Evolutionary conservation across 139 green algal genomes (phyloP).

Genomic region (Zygnema cylindricum): DNA sequence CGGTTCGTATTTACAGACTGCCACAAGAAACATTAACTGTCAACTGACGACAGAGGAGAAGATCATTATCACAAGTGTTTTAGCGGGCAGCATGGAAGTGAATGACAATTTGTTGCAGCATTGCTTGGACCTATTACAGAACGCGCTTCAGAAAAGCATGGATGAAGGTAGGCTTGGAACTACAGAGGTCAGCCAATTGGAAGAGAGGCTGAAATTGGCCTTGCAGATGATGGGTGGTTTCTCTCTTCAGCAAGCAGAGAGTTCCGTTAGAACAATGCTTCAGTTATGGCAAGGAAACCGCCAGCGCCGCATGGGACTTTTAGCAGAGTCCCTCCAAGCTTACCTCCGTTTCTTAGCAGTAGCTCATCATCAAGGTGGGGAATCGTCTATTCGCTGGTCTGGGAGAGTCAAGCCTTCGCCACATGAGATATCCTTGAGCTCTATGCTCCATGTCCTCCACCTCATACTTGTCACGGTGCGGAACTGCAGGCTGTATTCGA

Average conservation of each 20-base stretch:
- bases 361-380: background rate
- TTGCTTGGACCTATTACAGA: background rate
- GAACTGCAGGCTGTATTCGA: slow-evolving; percentile 10
- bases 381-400: background rate
- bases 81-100: background rate
- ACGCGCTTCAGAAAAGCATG: slow-evolving; percentile 3
- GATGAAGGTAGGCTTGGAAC: background rate
- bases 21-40: background rate
- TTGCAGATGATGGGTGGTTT: background rate
- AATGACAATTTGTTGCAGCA: background rate
- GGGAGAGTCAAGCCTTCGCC: background rate
- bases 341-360: background rate
- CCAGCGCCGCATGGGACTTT: background rate
- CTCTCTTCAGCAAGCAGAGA: background rate
- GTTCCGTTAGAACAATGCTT: background rate
- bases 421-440: slow-evolving; percentile 8
- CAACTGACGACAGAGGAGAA: background rate
- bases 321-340: background rate
- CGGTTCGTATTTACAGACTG: background rate
- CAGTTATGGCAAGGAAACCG: background rate
- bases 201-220: background rate
- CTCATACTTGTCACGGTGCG: background rate
- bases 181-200: background rate
- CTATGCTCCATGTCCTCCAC: slow-evolving; percentile 28
- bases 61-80: background rate